A percentile compares a stretch with the other conserved stretches of the same genome.
phyloP scores from a whole-genome alignment of 768 basidiomycete species.

The Daedaleopsis sinensis region DNA sequence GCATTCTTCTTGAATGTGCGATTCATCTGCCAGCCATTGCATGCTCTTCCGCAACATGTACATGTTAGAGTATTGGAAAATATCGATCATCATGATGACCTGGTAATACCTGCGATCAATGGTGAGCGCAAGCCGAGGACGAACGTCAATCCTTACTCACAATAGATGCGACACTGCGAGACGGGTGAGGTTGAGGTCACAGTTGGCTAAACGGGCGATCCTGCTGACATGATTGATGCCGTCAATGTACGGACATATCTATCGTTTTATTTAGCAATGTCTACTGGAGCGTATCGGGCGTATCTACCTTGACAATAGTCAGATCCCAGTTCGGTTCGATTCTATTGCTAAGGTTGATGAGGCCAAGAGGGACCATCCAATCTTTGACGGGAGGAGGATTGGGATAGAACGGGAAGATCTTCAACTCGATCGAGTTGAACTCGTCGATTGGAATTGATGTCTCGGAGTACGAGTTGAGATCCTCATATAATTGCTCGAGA shows the following conservation, averaged over 20 bases:
- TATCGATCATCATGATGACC: conserved; percentile 94
- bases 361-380: conserved; percentile 93
- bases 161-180: conserved; percentile 90
- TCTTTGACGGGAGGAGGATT: conserved; percentile 89
- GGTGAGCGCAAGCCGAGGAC: not conserved
- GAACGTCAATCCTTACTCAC: conserved; percentile 46
- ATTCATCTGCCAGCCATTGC: conserved; percentile 84
- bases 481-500: conserved; percentile 95
- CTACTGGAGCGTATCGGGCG: no score
- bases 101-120: conserved; percentile 77
- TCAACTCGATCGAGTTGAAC: conserved; percentile 94
- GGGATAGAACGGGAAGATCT: conserved; percentile 95
- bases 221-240: conserved; percentile 90
- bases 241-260: conserved; percentile 84
- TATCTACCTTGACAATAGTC: conserved; percentile 78
- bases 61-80: conserved; percentile 98
- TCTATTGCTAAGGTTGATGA: conserved; percentile 81
- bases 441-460: conserved; percentile 89
- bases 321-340: conserved; percentile 96
- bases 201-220: conserved; percentile 91
- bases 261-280: not conserved
- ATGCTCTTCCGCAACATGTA: conserved; percentile 89
- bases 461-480: conserved; percentile 96
- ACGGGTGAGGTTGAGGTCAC: conserved; percentile 79
- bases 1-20: conserved; percentile 87